phyloP scores from a whole-genome alignment of 768 basidiomycete genomes.

The Zangia roseola region DNA sequence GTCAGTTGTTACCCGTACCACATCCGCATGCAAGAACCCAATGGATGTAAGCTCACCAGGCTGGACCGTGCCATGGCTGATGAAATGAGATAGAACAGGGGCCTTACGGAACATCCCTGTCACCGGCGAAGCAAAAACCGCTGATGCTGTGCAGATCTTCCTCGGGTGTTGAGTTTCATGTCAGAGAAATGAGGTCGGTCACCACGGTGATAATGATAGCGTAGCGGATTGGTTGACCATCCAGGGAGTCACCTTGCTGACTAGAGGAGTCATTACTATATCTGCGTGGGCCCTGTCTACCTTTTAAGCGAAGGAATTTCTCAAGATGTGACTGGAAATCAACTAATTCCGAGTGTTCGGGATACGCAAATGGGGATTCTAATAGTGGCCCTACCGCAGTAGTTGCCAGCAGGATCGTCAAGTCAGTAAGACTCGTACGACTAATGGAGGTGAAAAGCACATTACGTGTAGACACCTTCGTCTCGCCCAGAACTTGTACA shows the following conservation, averaged over 20 bases:
- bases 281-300: neutral
- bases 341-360: too few relatives aligned
- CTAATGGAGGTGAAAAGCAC: constrained; percentile 2
- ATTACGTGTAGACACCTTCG: constrained; percentile 4
- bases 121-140: constrained; percentile 19
- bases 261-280: neutral
- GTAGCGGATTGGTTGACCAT: neutral
- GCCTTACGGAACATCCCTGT: constrained; percentile 19
- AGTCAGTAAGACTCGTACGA: constrained; percentile 3
- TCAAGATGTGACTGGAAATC: too few relatives aligned
- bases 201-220: constrained; percentile 1
- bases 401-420: neutral
- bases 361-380: neutral
- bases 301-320: too few relatives aligned
- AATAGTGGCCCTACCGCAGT: neutral
- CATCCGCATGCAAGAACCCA: neutral
- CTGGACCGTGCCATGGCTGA: neutral
- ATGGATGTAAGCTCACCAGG: too few relatives aligned
- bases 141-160: constrained; percentile 24
- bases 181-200: constrained; percentile 7
- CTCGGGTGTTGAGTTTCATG: constrained; percentile 7
- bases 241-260: neutral
- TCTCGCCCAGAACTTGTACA: neutral
- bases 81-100: constrained; percentile 7
- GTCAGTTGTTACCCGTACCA: constrained; percentile 12